A percentile compares a stretch with the other conserved stretches of the same genome.
phyloP scores from a whole-genome alignment of 495 filamentous ascomycete genomes.

The Aeminium ludgeri region DNA sequence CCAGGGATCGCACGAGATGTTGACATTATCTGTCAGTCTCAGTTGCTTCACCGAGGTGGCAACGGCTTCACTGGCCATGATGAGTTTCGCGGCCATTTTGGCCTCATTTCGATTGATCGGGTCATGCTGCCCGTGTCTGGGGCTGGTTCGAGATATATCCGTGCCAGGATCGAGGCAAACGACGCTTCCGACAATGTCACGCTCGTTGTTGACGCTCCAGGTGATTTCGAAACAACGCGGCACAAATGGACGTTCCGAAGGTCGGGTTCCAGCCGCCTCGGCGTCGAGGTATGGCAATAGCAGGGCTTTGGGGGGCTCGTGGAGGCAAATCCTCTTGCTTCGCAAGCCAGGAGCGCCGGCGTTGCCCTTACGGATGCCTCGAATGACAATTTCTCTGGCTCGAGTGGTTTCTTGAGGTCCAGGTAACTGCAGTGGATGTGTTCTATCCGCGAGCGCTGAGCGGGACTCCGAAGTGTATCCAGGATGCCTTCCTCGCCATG shows the following conservation, averaged over 20 bases:
- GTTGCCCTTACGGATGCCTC: too few species aligned
- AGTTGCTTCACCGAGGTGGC: slow-evolving; percentile 9
- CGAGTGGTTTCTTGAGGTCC: too few species aligned
- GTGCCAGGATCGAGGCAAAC: slow-evolving; percentile 7
- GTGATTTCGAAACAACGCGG: slow-evolving; percentile 10
- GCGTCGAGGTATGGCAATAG: slow-evolving; percentile 13
- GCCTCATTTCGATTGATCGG: slow-evolving; percentile 7
- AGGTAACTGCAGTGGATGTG: too few species aligned
- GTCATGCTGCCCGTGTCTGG: slow-evolving; percentile 7
- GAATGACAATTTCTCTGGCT: too few species aligned
- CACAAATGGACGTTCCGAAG: slow-evolving; percentile 4
- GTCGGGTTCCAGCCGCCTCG: slow-evolving; percentile 6
- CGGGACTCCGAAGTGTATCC: too few species aligned
- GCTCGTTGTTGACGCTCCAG: slow-evolving; percentile 5
- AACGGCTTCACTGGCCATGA: slow-evolving; percentile 6
- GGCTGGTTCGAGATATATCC: neutral
- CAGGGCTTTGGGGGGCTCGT: slow-evolving; percentile 13
- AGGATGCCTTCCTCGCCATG: too few species aligned
- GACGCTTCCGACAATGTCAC: slow-evolving; percentile 7
- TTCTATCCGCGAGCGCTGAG: too few species aligned
- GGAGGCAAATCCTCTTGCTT: slow-evolving; percentile 13
- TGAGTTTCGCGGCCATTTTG: neutral
- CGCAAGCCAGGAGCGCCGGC: too few species aligned
- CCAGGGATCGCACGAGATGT: slow-evolving; percentile 9
- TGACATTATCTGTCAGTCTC: slow-evolving; percentile 2